Evolutionary conservation across 352 stramenopile species (phyloP).

Genomic region (Pythium aphanidermatum): DNA sequence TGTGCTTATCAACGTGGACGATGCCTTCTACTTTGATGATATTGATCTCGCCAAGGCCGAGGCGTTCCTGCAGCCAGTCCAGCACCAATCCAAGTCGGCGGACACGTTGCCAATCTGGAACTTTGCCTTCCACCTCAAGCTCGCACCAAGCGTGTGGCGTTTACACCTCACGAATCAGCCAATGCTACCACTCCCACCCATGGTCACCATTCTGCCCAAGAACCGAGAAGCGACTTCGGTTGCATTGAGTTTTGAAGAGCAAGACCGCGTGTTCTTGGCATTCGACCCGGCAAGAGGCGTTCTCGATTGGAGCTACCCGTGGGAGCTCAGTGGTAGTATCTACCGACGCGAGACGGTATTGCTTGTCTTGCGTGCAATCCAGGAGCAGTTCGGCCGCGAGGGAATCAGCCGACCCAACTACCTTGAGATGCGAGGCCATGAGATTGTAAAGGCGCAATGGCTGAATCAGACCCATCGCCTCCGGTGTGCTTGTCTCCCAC

Average conservation of each 20-base stretch:
- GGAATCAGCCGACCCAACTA: conserved; percentile 53
- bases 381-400: conserved; percentile 19
- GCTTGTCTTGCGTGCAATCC: conserved; percentile 27
- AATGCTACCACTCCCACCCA: conserved; percentile 36
- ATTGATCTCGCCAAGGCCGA: conserved; percentile 34
- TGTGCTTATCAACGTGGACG: conserved; percentile 52
- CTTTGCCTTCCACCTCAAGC: conserved; percentile 69
- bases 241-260: conserved; percentile 9
- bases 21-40: conserved; percentile 51
- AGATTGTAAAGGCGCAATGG: conserved; percentile 30
- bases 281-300: conserved; percentile 41
- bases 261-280: conserved; percentile 20
- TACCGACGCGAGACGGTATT: conserved; percentile 38
- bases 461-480: conserved; percentile 21
- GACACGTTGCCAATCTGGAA: too few relatives aligned
- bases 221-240: conserved; percentile 1
- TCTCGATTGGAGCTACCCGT: conserved; percentile 82
- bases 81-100: too few relatives aligned
- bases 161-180: conserved; percentile 57
- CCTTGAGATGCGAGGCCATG: conserved; percentile 51
- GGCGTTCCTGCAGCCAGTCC: conserved; percentile 7
- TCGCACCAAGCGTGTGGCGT: conserved; percentile 69
- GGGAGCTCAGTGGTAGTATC: conserved; percentile 80
- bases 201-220: conserved; percentile 19
- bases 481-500: conserved; percentile 36